Conservation (phyloP, 495 filamentous ascomycete genomes). For the Trichoderma erinaceum region DNA sequence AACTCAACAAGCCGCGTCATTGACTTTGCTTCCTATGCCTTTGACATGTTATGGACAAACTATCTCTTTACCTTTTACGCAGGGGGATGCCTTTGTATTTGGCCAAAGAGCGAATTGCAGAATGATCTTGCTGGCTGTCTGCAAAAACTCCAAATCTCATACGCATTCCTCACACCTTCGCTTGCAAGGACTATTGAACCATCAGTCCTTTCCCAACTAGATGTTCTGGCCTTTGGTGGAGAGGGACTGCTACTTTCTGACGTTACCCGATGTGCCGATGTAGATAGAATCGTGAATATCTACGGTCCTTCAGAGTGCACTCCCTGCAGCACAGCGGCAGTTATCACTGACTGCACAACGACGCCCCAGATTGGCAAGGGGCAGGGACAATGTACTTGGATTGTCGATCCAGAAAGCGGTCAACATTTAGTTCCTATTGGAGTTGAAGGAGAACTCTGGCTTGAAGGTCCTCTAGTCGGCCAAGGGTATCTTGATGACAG, state of each 20-base stretch:
- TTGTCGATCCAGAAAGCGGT: slow-evolving; percentile 29
- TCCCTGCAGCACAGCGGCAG: slow-evolving; percentile 29
- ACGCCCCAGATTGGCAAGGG: slow-evolving; percentile 22
- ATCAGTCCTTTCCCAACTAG: not conserved
- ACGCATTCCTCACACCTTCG: not conserved
- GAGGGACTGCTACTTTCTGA: not conserved
- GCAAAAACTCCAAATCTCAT: not conserved
- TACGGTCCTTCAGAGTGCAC: no score
- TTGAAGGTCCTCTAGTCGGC: slow-evolving; percentile 42
- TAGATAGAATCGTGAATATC: no score
- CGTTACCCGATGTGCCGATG: slow-evolving; percentile 14
- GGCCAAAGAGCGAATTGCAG: slow-evolving; percentile 36
- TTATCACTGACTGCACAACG: slow-evolving; percentile 17
- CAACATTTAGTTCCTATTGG: slow-evolving; percentile 33
- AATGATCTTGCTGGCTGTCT: not conserved
- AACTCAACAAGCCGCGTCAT: slow-evolving; percentile 37
- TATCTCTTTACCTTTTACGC: slow-evolving; percentile 45
- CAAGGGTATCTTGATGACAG: slow-evolving; percentile 50
- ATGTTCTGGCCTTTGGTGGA: not conserved
- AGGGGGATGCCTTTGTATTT: slow-evolving; percentile 56
- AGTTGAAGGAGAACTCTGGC: slow-evolving; percentile 40
- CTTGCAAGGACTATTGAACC: not conserved
- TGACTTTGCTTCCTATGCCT: slow-evolving; percentile 54
- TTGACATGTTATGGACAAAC: slow-evolving; percentile 50
- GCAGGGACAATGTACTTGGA: slow-evolving; percentile 23